Evolutionary conservation across 2,329 filamentous ascomycete genomes (phyloP).

Genomic region (Talaromyces pinophilus): DNA sequence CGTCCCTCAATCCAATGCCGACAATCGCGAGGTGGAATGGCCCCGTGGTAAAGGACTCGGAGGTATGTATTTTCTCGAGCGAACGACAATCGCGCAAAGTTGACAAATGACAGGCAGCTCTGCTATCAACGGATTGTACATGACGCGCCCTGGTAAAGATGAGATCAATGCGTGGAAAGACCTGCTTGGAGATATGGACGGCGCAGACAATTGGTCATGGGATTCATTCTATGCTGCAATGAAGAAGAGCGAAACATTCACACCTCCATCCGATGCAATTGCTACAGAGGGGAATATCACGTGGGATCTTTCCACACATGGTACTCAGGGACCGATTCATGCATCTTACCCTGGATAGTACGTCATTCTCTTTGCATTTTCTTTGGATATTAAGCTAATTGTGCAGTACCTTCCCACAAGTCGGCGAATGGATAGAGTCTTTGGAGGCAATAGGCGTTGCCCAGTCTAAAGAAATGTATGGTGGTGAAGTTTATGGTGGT

Average conservation of each 20-base stretch:
- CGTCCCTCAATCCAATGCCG: slow-evolving; percentile 32
- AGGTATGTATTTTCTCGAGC: slow-evolving; percentile 27
- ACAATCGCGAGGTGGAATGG: slow-evolving; percentile 36
- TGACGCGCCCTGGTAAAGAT: slow-evolving; percentile 37
- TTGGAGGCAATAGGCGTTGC: slow-evolving; percentile 31
- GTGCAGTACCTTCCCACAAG: slow-evolving; percentile 33
- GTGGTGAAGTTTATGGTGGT: slow-evolving; percentile 35
- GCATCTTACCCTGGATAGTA: slow-evolving; percentile 34
- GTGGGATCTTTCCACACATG: slow-evolving; percentile 30
- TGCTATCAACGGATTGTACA: slow-evolving; percentile 40
- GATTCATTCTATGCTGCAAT: slow-evolving; percentile 38
- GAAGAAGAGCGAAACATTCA: slow-evolving; percentile 35
- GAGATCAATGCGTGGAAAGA: slow-evolving; percentile 39
- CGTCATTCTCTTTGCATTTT: not conserved
- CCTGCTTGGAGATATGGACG: slow-evolving; percentile 38
- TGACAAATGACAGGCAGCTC: slow-evolving; percentile 33
- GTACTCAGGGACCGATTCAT: slow-evolving; percentile 31
- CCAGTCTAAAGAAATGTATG: slow-evolving; percentile 34
- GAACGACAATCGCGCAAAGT: not conserved
- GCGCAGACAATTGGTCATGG: slow-evolving; percentile 40
- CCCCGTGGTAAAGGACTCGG: slow-evolving; percentile 39
- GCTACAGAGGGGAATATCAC: slow-evolving; percentile 29
- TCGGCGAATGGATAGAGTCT: slow-evolving; percentile 31
- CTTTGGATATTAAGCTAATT: slow-evolving; percentile 20
- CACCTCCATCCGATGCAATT: slow-evolving; percentile 27